Conservation (phyloP, 768 basidiomycete genomes). For the Candolleomyces eurysporus region DNA sequence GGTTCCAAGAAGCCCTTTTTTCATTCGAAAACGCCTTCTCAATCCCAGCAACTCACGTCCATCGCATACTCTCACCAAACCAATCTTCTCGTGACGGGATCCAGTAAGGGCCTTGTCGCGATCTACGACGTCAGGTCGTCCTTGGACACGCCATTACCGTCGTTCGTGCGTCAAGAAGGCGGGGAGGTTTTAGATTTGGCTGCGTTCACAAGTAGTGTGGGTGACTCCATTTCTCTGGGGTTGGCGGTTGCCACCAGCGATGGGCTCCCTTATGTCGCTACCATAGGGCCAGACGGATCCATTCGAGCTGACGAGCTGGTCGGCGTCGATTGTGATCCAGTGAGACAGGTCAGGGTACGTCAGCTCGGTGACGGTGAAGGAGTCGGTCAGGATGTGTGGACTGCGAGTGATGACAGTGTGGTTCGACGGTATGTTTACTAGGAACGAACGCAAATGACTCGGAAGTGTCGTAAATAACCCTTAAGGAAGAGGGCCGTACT, state of each 20-base stretch:
- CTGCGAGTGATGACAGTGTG: constrained; percentile 61
- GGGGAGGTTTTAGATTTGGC: constrained; percentile 50
- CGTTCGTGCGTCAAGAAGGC: constrained; percentile 41
- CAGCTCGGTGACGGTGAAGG: not conserved
- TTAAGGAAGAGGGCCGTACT: too few species aligned
- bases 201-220: constrained; percentile 17
- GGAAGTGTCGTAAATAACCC: too few species aligned
- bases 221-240: constrained; percentile 22
- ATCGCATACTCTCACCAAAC: constrained; percentile 41
- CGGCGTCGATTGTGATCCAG: constrained; percentile 61
- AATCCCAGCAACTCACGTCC: constrained; percentile 32
- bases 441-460: not conserved
- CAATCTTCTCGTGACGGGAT: constrained; percentile 58
- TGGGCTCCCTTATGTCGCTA: constrained; percentile 58
- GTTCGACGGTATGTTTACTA: constrained; percentile 48
- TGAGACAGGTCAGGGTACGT: constrained; percentile 39
- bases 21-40: constrained; percentile 19
- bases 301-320: constrained; percentile 48
- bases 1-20: constrained; percentile 32
- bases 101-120: constrained; percentile 50
- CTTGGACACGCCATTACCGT: constrained; percentile 35
- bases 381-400: constrained; percentile 46
- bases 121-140: constrained; percentile 52
- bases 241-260: constrained; percentile 55
- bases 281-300: constrained; percentile 40